phyloP scores from a whole-genome alignment of 192 early-diverging fungal species.

The Neocallimastix lanati region DNA sequence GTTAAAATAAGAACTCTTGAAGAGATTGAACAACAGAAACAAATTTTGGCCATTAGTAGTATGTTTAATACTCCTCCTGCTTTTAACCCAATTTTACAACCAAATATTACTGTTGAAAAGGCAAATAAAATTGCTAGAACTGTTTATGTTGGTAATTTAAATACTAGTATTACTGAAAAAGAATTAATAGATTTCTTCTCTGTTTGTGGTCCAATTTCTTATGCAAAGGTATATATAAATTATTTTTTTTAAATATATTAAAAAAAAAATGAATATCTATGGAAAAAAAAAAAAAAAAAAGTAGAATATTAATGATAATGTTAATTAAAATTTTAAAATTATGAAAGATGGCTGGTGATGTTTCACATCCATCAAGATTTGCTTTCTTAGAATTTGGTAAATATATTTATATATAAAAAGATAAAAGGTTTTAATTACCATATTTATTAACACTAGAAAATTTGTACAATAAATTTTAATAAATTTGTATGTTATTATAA shows the following conservation, averaged over 20 bases:
- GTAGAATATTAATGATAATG: no score
- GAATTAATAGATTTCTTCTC: constrained; percentile 43
- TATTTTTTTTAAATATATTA: no score
- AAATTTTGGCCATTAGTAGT: neutral
- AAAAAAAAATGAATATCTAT: no score
- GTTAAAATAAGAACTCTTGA: constrained; percentile 22
- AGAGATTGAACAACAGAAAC: constrained; percentile 10
- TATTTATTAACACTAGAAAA: no score
- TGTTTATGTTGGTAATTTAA: constrained; percentile 57
- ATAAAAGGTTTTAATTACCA: no score
- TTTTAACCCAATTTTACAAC: constrained; percentile 15
- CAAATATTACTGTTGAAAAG: constrained; percentile 19
- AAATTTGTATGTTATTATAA: no score
- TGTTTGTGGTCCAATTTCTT: constrained; percentile 41
- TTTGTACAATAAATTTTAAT: no score
- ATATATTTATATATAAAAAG: no score
- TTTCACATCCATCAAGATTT: constrained; percentile 41
- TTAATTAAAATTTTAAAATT: neutral
- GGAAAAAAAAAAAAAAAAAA: no score
- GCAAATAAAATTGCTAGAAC: constrained; percentile 62
- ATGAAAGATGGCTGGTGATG: constrained; percentile 52
- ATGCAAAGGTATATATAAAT: constrained; percentile 15
- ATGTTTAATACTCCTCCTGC: constrained; percentile 9
- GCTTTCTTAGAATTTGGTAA: constrained; percentile 63
- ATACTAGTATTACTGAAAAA: constrained; percentile 25